phyloP scores from a whole-genome alignment of 1,284 basidiomycete species.

The Cryptococcus wingfieldii region DNA sequence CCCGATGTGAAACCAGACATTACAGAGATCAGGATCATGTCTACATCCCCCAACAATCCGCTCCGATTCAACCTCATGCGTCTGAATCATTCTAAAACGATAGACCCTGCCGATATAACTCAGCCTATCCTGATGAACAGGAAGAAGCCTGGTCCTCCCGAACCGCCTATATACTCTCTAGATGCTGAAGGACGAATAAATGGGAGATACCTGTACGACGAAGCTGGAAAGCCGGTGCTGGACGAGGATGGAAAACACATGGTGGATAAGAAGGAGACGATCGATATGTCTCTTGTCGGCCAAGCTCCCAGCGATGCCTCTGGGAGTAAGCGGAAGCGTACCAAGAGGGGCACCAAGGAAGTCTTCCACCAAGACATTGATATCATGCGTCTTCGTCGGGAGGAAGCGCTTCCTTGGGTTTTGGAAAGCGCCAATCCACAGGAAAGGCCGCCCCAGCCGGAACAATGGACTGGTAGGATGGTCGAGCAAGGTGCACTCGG shows the following conservation, averaged over 20 bases:
- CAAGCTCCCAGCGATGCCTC: conserved; percentile 16
- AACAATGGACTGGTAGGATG: conserved; percentile 44
- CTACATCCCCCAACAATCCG: conserved; percentile 16
- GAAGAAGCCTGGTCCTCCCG: conserved; percentile 34
- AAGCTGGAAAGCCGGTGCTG: conserved; percentile 36
- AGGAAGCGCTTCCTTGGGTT: conserved; percentile 45
- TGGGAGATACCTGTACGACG: conserved; percentile 40
- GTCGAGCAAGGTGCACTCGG: conserved; percentile 27
- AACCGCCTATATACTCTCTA: conserved; percentile 26
- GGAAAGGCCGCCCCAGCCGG: conserved; percentile 21
- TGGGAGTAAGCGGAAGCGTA: conserved; percentile 12
- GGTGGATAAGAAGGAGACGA: conserved; percentile 30
- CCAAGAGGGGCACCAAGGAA: conserved; percentile 34
- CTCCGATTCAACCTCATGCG: conserved; percentile 42
- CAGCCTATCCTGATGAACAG: conserved; percentile 38
- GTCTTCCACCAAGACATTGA: conserved; percentile 43
- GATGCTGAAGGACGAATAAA: conserved; percentile 37
- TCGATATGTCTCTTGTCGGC: conserved; percentile 40
- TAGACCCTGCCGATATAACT: conserved; percentile 32
- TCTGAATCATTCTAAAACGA: conserved; percentile 27
- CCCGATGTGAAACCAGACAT: conserved; percentile 13
- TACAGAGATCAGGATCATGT: conserved; percentile 40
- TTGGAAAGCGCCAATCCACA: conserved; percentile 33
- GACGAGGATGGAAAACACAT: conserved; percentile 35
- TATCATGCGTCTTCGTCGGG: conserved; percentile 36